phyloP scores from a whole-genome alignment of 768 basidiomycete species.

The Auricularia heimuer region DNA sequence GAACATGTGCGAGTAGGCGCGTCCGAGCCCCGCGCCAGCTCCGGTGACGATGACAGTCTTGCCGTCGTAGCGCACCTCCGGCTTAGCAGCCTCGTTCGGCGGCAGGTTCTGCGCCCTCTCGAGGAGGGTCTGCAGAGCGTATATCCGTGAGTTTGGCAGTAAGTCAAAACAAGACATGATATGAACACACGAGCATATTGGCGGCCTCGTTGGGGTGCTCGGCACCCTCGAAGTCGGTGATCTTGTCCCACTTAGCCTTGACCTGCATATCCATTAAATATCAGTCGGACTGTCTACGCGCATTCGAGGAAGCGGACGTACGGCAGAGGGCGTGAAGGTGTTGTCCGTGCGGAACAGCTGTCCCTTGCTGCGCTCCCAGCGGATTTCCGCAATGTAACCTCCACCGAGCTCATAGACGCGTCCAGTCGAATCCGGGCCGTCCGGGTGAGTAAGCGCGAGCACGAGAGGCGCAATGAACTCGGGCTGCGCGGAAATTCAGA shows the following conservation, averaged over 20 bases:
- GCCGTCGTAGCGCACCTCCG: constrained; percentile 71
- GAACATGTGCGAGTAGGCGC: constrained; percentile 87
- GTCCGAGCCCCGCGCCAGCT: constrained; percentile 88
- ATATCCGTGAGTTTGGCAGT: no score
- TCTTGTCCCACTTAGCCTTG: constrained; percentile 70
- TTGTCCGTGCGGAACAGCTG: constrained; percentile 81
- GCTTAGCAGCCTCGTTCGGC: constrained; percentile 57
- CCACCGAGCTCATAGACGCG: constrained; percentile 89
- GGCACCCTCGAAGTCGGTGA: constrained; percentile 65
- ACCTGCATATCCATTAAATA: constrained; percentile 34
- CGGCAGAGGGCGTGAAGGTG: constrained; percentile 90
- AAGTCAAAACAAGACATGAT: no score
- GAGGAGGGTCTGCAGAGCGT: no score
- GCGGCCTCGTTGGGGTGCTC: neutral
- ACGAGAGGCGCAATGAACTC: constrained; percentile 91
- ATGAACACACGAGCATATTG: constrained; percentile 9
- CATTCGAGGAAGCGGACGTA: constrained; percentile 17
- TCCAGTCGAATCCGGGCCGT: constrained; percentile 69
- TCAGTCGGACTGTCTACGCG: no score
- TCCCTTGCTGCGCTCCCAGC: constrained; percentile 89
- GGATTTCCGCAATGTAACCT: constrained; percentile 81
- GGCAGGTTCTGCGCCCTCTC: constrained; percentile 38
- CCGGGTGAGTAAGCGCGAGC: constrained; percentile 74
- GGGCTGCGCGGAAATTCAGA: constrained; percentile 37
- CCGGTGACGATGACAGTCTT: constrained; percentile 94